Percentiles rank a stretch among this genome's conserved stretches.
phyloP scores from a whole-genome alignment of 805 yeast genomes.

The Suhomyces prunicola region DNA sequence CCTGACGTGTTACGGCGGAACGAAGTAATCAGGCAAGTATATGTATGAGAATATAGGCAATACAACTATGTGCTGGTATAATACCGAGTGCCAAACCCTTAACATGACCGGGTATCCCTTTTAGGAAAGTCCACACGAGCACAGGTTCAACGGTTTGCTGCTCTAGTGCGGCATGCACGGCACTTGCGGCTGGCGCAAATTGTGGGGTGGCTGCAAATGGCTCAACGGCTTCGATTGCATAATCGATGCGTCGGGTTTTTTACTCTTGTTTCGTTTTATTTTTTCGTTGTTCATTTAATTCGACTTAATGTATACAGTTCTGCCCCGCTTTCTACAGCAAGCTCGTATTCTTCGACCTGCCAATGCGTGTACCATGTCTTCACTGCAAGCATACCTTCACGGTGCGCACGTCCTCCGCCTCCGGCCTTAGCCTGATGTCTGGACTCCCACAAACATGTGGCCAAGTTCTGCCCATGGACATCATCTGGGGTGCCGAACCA shows the following conservation, averaged over 20 bases:
- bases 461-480: constrained; percentile 29
- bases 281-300: not conserved
- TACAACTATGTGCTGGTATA: too few species aligned
- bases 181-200: not conserved
- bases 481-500: constrained; percentile 39
- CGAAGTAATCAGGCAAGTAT: too few species aligned
- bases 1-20: not conserved
- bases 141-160: too few species aligned
- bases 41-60: too few species aligned
- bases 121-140: too few species aligned
- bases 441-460: constrained; percentile 38
- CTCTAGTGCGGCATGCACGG: not conserved
- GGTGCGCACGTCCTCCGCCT: constrained; percentile 32
- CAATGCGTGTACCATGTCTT: constrained; percentile 32
- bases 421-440: constrained; percentile 28
- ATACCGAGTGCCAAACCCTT: too few species aligned
- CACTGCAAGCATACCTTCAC: constrained; percentile 28
- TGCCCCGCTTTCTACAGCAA: constrained; percentile 9
- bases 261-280: not conserved
- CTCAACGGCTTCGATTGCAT: not conserved
- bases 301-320: not conserved
- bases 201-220: not conserved
- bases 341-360: constrained; percentile 33
- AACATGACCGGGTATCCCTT: too few species aligned
- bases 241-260: not conserved